Evolutionary conservation across 306 rosid species (phyloP).

Genomic region (Crotalaria pallida): DNA sequence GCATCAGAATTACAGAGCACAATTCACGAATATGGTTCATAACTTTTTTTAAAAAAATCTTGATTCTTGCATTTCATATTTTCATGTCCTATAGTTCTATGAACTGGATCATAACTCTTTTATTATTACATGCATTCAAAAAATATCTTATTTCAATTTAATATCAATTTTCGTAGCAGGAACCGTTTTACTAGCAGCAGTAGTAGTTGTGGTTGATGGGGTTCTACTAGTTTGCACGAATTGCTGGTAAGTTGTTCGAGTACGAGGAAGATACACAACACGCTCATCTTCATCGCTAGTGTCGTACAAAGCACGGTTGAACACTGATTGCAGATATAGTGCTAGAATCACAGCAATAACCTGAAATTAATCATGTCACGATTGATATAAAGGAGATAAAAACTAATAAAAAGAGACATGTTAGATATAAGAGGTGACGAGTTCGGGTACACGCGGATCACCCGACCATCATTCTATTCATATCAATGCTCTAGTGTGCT

Average conservation of each 20-base stretch:
- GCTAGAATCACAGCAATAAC: conserved; percentile 7
- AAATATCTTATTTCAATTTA: neutral
- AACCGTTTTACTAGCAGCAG: neutral
- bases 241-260: neutral
- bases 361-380: neutral
- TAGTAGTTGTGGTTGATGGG: neutral
- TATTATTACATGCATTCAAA: neutral
- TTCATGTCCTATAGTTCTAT: too few species aligned
- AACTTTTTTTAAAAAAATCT: too few species aligned
- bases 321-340: conserved; percentile 5
- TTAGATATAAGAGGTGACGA: too few species aligned
- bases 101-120: neutral
- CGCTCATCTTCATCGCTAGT: neutral
- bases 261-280: neutral
- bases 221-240: neutral
- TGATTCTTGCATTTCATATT: too few species aligned
- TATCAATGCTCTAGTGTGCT: too few species aligned
- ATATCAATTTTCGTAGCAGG: neutral
- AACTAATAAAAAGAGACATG: too few species aligned
- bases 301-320: neutral
- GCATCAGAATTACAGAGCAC: too few species aligned
- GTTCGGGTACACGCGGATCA: too few species aligned
- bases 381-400: too few species aligned
- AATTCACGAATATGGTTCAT: too few species aligned
- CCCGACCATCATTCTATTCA: too few species aligned